phyloP scores from a whole-genome alignment of 1,284 basidiomycete species.

The Termitomyces sp. region DNA sequence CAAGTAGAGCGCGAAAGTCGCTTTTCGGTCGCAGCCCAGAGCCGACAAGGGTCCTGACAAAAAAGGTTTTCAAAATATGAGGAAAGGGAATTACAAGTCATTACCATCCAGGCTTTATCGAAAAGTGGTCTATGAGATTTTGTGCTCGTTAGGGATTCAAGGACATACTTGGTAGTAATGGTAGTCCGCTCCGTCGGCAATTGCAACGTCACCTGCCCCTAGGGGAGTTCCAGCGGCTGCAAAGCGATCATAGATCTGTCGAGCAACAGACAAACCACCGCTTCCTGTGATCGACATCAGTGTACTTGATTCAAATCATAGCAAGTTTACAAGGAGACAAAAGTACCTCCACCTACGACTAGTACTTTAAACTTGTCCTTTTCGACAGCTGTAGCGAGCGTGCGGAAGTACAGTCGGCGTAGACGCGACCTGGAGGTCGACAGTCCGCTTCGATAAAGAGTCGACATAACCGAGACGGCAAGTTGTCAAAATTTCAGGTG shows the following conservation, averaged over 20 bases:
- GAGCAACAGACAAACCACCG: conserved; percentile 73
- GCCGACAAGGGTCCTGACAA: conserved; percentile 88
- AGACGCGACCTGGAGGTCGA: conserved; percentile 1
- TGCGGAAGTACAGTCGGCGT: conserved; percentile 1
- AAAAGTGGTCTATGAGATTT: conserved; percentile 12
- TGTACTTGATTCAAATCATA: background rate
- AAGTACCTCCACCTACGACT: conserved; percentile 62
- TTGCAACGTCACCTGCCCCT: conserved; percentile 73
- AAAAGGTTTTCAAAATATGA: background rate
- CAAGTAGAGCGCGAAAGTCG: conserved; percentile 64
- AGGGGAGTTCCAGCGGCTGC: conserved; percentile 63
- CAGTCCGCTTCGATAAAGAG: conserved; percentile 9
- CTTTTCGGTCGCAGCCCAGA: conserved; percentile 74
- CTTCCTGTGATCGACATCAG: conserved; percentile 45
- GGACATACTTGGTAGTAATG: conserved; percentile 71
- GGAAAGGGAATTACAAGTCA: background rate
- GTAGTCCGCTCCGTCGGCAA: conserved; percentile 73
- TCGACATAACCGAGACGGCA: conserved; percentile 4
- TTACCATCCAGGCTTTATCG: conserved; percentile 73
- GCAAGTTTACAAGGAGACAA: background rate
- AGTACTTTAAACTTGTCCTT: conserved; percentile 53
- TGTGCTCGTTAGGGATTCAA: background rate
- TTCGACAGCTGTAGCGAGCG: conserved; percentile 14
- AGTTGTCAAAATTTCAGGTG: background rate
- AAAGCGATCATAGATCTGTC: conserved; percentile 79